Conservation (phyloP, 176 grass and related monocot species). For the Oryza glumipatula region DNA sequence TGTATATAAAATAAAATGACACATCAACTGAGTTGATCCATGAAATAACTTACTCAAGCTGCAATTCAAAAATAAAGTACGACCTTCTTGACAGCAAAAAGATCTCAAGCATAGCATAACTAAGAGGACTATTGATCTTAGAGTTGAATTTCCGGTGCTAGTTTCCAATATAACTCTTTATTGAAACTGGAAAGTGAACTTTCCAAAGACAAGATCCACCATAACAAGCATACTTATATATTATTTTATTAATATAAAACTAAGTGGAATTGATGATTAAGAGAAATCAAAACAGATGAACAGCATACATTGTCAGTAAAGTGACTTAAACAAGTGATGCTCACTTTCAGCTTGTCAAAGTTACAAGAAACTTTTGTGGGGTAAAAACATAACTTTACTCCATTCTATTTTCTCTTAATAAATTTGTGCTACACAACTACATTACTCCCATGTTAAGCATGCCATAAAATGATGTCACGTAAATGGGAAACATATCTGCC, state of each 20-base stretch:
- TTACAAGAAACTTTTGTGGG: neutral
- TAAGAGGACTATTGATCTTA: constrained; percentile 11
- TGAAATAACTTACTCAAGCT: constrained; percentile 17
- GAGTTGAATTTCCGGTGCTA: neutral
- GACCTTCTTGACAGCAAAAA: constrained; percentile 2
- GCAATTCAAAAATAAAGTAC: neutral
- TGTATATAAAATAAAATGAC: neutral
- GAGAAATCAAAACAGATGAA: constrained; percentile 3
- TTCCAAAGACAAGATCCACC: neutral
- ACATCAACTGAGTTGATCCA: neutral
- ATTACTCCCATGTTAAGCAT: neutral
- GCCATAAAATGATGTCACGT: neutral
- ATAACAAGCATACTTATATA: neutral
- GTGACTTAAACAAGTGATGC: neutral
- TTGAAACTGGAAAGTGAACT: neutral
- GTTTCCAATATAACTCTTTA: neutral
- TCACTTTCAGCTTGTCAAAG: neutral
- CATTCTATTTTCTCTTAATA: neutral
- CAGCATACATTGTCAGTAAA: neutral
- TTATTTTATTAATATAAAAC: constrained; percentile 12
- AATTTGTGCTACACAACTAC: neutral
- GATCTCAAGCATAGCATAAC: neutral
- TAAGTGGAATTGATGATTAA: neutral
- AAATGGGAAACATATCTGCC: neutral
- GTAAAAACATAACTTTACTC: neutral